Base-by-base conservation (phyloP, 768 basidiomycete genomes). In the Mycena capillaripes region DNA sequence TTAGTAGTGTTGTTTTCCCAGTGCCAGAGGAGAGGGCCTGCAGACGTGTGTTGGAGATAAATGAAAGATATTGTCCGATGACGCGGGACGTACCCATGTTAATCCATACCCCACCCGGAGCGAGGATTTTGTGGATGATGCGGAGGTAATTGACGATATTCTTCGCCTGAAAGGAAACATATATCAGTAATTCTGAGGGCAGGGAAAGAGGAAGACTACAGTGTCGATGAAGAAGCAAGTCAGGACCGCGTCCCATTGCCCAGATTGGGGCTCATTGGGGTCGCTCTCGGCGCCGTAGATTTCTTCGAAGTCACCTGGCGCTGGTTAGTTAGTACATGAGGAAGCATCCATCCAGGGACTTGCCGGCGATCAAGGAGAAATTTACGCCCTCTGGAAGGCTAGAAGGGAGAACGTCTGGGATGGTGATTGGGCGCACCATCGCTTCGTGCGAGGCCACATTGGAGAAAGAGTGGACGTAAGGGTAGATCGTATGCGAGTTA, bases 181-280 rank as follows among this genome's bases (percentile, higher is more conserved):
- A 19, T 14, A 7, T 40, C 25, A 42, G 57, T 40, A 7, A 8
- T 27, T 17, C 9, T 14, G 5, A 1, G 21, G n/a, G 25, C 19
- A 25, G 21, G 27, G 29, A 42, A 34, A 56, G 14, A 38, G 5
- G 60, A 17, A 19, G 77, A 88, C 72, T 75, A 96, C 96, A 4
- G 97, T 98, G 78, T 99, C 97, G 59, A 99, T 92, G 85, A 98
- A 99, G 87, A 98, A 99, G 79, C 96, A 98, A 1, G 97, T 98
- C 74, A 98, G 81, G 9, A 99, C 88, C 0, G 94, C 94, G 74
- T 97, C 91, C 96, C 96, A 99, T 75, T 89, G 81, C 16, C 93
- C 95, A 3, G 88, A 84, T 60, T 96, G 94, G 5, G 92, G 90
- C 71, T 93, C 91, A 34, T 85, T 82, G 14, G 87, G 84, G 34